These are phyloP conservation scores for Phanerodontia chrysosporium DNA, from an alignment of 768 basidiomycete species.

Conservation along the genomic window DNA sequence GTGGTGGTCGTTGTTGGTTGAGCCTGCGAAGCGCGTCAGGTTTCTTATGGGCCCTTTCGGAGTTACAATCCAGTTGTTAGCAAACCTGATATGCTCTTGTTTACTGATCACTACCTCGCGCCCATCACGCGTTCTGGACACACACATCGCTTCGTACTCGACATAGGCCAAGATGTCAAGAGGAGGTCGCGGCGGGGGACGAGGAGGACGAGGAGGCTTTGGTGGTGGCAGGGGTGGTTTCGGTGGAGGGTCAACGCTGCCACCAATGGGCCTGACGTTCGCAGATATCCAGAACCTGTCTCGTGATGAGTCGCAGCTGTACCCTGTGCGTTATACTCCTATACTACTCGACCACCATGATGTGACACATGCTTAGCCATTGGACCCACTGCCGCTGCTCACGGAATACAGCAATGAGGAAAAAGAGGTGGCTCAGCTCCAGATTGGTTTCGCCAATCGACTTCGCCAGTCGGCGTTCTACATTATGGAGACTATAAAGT, in stretches of 20 bases:
- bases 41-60: slow-evolving; percentile 28
- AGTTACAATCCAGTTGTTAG: slow-evolving; percentile 34
- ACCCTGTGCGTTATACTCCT: slow-evolving; percentile 56
- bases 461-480: slow-evolving; percentile 71
- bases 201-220: slow-evolving; percentile 59
- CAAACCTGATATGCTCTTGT: background rate
- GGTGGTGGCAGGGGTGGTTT: slow-evolving; percentile 47
- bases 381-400: slow-evolving; percentile 62
- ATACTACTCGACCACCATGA: background rate
- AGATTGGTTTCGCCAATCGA: slow-evolving; percentile 61
- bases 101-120: background rate
- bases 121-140: background rate
- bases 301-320: slow-evolving; percentile 71
- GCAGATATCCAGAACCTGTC: slow-evolving; percentile 76
- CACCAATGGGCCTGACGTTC: slow-evolving; percentile 79
- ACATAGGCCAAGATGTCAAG: slow-evolving; percentile 40
- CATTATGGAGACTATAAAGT: slow-evolving; percentile 66
- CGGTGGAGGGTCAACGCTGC: slow-evolving; percentile 32
- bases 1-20: slow-evolving; percentile 25
- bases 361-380: slow-evolving; percentile 40
- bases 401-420: slow-evolving; percentile 65
- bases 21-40: slow-evolving; percentile 23
- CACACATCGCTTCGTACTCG: background rate
- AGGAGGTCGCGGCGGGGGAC: slow-evolving; percentile 43
- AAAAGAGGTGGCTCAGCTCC: slow-evolving; percentile 58